Base-by-base conservation (phyloP, 208 protist genomes). In the Crithidia fasciculata region DNA sequence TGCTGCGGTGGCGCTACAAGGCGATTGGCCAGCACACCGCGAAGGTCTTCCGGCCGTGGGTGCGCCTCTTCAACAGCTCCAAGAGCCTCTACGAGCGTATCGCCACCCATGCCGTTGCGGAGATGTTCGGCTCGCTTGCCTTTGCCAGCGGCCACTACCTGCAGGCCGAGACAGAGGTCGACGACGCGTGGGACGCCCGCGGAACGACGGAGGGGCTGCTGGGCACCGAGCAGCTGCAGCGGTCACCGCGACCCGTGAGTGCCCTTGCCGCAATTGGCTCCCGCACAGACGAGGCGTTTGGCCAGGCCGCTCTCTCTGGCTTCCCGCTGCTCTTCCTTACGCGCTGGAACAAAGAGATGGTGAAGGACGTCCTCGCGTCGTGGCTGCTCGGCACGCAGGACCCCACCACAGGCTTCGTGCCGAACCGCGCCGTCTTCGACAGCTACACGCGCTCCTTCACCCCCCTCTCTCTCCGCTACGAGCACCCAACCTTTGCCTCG, bases 271-370 rank as follows among this genome's bases (percentile, higher is more conserved):
- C 80, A 19, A 64, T 93, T 37, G 81, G 82, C 64, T 93, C 90
- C 28, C 87, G 90, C 56, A 89, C 86, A 2, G 91, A 88, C 54
- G 86, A 89, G 72, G 57, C 91, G 4, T 85, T 90, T 57, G 86
- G 84, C 16, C 85, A 88, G 75, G 43, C 69, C n/a, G 70, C 74
- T 58, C 74, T 92, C 43, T 89, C 83, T 8, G 91, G 91, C 28
- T 66, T 94, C 68, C 85, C 86, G 63, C 87, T 90, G 15, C 74
- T 92, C 37, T 91, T 92, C 59, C 66, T 94, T 18, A 67, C 81
- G 53, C 76, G 85, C 10, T 96, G 87, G 87, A 94, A 96, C 71
- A 91, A 89, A 68, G 87, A 96, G 77, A 67, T 93, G 63, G 82
- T 72, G 60, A 96, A 94, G 80, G 85, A 94, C 61, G 63, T 87